Evolutionary conservation across 305 asterid genomes (phyloP).

Genomic region (Solanum hybrid): DNA sequence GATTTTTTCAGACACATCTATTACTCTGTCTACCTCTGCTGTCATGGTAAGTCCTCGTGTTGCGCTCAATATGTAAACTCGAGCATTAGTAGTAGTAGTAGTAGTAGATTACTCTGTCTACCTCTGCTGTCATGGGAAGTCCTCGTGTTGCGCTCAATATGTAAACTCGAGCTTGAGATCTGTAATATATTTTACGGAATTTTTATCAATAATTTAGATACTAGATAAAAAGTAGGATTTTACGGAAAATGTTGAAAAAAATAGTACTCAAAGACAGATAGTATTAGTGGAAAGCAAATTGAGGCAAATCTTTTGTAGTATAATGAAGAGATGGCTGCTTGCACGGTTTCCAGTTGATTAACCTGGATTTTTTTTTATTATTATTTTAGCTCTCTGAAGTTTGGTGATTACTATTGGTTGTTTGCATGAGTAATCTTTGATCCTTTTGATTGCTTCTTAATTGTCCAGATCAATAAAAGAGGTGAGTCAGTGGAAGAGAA

Average conservation of each 20-base stretch:
- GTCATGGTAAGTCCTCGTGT: no score
- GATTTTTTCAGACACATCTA: neutral
- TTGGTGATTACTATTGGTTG: neutral
- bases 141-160: neutral
- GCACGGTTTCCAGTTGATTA: neutral
- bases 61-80: no score
- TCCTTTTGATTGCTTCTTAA: neutral
- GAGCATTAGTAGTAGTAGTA: no score
- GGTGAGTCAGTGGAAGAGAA: conserved; percentile 71
- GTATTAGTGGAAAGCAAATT: neutral
- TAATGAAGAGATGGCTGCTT: neutral
- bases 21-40: no score
- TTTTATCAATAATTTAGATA: neutral
- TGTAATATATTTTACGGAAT: neutral
- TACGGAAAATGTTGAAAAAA: neutral
- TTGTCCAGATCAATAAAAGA: conserved; percentile 60
- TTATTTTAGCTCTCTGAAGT: neutral
- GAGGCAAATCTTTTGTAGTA: neutral
- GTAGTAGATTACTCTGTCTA: neutral
- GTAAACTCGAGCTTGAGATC: neutral
- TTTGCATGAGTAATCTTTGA: neutral
- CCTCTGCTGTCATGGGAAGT: neutral
- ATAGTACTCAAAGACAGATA: neutral
- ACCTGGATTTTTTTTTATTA: neutral
- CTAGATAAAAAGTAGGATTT: neutral